Base-by-base conservation (phyloP, 192 early-diverging fungal genomes). In the Coemansia sp. region DNA sequence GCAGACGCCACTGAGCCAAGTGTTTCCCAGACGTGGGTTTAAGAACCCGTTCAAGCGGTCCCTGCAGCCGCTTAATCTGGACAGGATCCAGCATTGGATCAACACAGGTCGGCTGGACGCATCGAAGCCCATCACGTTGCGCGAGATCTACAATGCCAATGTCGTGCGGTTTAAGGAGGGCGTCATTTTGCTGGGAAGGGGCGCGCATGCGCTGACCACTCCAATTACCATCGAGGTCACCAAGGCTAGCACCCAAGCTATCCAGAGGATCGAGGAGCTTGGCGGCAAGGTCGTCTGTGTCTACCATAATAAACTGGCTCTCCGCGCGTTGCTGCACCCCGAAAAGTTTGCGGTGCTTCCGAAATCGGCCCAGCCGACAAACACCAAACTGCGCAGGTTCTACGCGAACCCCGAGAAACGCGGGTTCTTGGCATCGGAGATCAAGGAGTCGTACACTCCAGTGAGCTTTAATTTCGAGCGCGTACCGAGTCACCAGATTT, bases 31-130 rank as follows among this genome's bases (percentile, higher is more conserved):
- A 76, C 86, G 91, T 62, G 95, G 95, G 56, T 92, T 92, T 71
- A 84, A 84, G 67, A 92, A 90, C 74, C 65, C 74, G 79, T 63
- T 70, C 56, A 57, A 43, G 32, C 72, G 89, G 49, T 83, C 88
- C 34, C 88, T 85, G 53, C 87, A 89, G 67, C 82, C 87, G 43
- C 73, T 94, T 54, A 90, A 91, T 64, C 78, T 99, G 69, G 95
- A 96, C 79, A 82, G 87, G 36, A 77, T 99, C 68, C 95, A 97
- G 79, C 89, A 92, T 72, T 96, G 92, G 89, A 90, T 99, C 61
- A 85, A 92, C 58, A 85, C 77, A 3, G 93, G 94, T 8, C 83
- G 94, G 29, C 73, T 99, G 49, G 92, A 97, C 69, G 66, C 93
- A 3, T 71, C 83, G 15, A 86, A 93, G 61, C 75, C 85, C 0